Evolutionary conservation across 768 basidiomycete genomes (phyloP), one percentile per base, ranked within the genome.

Genomic region (Podaxis sp.): DNA sequence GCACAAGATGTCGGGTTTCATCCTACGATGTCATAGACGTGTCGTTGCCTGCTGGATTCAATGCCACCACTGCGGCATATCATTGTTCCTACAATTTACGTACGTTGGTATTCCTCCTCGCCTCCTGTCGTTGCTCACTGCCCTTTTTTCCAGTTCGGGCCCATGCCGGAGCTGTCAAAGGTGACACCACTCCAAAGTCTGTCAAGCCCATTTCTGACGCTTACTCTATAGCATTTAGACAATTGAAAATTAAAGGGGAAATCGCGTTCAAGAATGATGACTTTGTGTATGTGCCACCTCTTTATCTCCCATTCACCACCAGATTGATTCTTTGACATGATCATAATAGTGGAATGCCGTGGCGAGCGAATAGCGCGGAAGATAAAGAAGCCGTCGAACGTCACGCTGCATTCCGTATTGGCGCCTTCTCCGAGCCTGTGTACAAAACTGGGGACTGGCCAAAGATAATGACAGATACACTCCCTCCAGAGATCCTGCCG

Each of bases 181-280:
- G 80, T 78, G 10, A 67, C 55, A 24, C 28, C 7, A 2, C 8
- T 3, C 7, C 40, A 10, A n/a, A 49, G 11, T 33, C 50, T 12
- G 17, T 0, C 30, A 28, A 40, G 12, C n/a, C 24, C 15, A 8
- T 24, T 40, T 20, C 3, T 63, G 4, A 65, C 41, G 41, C 24
- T 36, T 53, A 20, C 5, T 13, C 13, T 30, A 22, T 37, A 79
- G 79, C 77, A 0, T 84, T 83, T 70, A 73, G 81, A 53, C 72
- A 73, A 51, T 75, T 84, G 76, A 76, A 76, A 20, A 82, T 81
- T n/a, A 60, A 75, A 52, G 82, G 83, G n/a, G 79, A 82, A 66
- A 84, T 85, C 30, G 74, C 81, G 0, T 80, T 82, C 70, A 85
- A 85, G 69, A 83, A 80, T 63, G 82, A 83, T 64, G 81, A 83